Conservation (phyloP, 2,329 filamentous ascomycete species). For the Alternaria burnsii region DNA sequence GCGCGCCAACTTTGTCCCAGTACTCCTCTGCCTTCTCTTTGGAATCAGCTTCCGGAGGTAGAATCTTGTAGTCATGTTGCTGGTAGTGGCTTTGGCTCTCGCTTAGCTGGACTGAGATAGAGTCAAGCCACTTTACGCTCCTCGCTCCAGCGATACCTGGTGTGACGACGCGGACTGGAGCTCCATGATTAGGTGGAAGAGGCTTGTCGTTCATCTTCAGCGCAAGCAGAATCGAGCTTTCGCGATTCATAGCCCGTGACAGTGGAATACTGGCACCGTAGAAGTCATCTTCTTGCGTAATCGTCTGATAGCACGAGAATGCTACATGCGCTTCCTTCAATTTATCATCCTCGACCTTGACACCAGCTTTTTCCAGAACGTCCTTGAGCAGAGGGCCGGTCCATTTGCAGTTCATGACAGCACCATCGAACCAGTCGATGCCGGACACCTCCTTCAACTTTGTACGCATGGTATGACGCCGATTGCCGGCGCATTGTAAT, state of each 20-base stretch:
- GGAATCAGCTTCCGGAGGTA: constrained; percentile 61
- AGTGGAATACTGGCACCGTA: constrained; percentile 65
- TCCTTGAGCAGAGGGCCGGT: constrained; percentile 61
- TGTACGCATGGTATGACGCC: constrained; percentile 68
- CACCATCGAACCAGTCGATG: constrained; percentile 68
- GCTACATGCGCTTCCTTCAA: constrained; percentile 59
- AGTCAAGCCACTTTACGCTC: constrained; percentile 66
- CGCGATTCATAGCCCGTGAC: constrained; percentile 30
- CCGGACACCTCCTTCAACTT: constrained; percentile 66
- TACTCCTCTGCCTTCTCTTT: constrained; percentile 60
- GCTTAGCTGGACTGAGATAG: constrained; percentile 59
- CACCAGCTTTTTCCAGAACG: constrained; percentile 58
- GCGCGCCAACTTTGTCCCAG: constrained; percentile 60
- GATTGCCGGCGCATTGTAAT: constrained; percentile 68
- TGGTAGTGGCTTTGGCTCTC: constrained; percentile 66
- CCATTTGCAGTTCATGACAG: constrained; percentile 69
- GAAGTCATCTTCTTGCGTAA: constrained; percentile 65
- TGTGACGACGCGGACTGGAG: constrained; percentile 61
- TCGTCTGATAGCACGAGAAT: constrained; percentile 63
- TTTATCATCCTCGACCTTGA: constrained; percentile 46
- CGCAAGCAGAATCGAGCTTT: constrained; percentile 33
- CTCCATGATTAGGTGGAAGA: constrained; percentile 60
- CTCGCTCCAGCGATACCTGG: constrained; percentile 64
- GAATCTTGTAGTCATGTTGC: constrained; percentile 66
- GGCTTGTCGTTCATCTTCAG: constrained; percentile 60